phyloP scores from a whole-genome alignment of 306 rosid species.

The Aeschynomene evenia region DNA sequence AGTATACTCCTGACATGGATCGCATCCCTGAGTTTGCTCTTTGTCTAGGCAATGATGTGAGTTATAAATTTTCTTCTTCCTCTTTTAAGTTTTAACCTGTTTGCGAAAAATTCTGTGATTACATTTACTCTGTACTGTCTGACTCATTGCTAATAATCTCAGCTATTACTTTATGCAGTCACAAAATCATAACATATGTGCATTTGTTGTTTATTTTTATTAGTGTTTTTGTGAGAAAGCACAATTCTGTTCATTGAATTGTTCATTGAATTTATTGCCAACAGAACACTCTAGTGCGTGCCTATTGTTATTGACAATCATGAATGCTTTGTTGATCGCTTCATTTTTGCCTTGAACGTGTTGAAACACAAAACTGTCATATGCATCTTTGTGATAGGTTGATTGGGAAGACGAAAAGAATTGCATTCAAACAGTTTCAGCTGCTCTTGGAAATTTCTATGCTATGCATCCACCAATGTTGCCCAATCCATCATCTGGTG shows the following conservation, averaged over 20 bases:
- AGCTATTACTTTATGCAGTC: conserved; percentile 12
- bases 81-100: conserved; percentile 19
- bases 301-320: not conserved
- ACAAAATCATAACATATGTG: not conserved
- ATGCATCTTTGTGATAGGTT: conserved; percentile 46
- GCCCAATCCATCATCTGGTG: conserved; percentile 86
- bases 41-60: conserved; percentile 84
- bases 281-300: not conserved
- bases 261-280: conserved; percentile 10
- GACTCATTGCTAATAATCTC: conserved; percentile 4
- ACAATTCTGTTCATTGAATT: not conserved
- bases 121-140: not conserved
- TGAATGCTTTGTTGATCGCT: conserved; percentile 11
- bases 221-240: conserved; percentile 11
- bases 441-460: conserved; percentile 85
- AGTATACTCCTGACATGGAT: conserved; percentile 97
- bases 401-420: conserved; percentile 85
- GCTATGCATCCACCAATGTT: conserved; percentile 91
- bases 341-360: not conserved
- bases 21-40: conserved; percentile 77
- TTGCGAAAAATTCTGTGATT: not conserved
- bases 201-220: conserved; percentile 9
- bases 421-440: conserved; percentile 75
- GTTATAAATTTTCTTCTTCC: conserved; percentile 34
- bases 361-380: conserved; percentile 21